Percentiles rank a stretch among this genome's conserved stretches.
Conservation (phyloP, 352 stramenopile species). For the Globisporangium cystogenes region DNA sequence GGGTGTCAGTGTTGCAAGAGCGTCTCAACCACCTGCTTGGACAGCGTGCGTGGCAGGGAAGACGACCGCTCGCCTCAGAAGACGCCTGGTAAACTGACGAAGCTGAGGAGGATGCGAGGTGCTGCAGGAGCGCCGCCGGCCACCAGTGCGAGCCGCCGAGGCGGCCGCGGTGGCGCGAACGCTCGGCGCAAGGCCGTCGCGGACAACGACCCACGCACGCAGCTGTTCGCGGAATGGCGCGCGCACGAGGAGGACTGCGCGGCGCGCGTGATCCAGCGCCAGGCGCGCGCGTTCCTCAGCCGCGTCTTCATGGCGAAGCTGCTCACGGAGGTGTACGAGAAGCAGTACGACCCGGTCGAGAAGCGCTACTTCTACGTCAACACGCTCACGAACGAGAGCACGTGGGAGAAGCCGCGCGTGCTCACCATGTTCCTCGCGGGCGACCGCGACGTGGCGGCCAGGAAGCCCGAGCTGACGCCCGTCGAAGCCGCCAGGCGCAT, state of each 20-base stretch:
- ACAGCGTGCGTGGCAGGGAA: no score
- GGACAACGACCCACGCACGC: constrained; percentile 21
- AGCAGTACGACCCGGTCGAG: constrained; percentile 53
- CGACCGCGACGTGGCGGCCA: constrained; percentile 8
- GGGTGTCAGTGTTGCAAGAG: no score
- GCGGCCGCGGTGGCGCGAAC: constrained; percentile 17
- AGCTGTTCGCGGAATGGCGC: constrained; percentile 50
- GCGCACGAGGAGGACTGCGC: constrained; percentile 52
- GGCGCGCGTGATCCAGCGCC: constrained; percentile 37
- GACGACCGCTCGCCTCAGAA: no score
- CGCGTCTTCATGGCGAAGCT: constrained; percentile 30
- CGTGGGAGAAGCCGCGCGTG: constrained; percentile 46
- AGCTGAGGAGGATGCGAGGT: constrained; percentile 5
- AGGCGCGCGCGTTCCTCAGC: constrained; percentile 30
- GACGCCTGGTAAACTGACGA: no score
- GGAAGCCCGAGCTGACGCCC: constrained; percentile 12
- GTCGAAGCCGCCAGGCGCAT: constrained; percentile 42
- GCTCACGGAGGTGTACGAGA: constrained; percentile 41
- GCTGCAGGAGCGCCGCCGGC: not conserved
- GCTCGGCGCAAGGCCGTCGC: constrained; percentile 18
- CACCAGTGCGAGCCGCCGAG: constrained; percentile 15
- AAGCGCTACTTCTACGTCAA: constrained; percentile 69
- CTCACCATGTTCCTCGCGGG: constrained; percentile 36
- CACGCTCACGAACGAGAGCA: constrained; percentile 51
- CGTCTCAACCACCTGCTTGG: no score